A percentile compares a stretch with the other conserved stretches of the same genome.
Conservation (phyloP, 2,329 filamentous ascomycete genomes). For the Trichoderma guizhouense region DNA sequence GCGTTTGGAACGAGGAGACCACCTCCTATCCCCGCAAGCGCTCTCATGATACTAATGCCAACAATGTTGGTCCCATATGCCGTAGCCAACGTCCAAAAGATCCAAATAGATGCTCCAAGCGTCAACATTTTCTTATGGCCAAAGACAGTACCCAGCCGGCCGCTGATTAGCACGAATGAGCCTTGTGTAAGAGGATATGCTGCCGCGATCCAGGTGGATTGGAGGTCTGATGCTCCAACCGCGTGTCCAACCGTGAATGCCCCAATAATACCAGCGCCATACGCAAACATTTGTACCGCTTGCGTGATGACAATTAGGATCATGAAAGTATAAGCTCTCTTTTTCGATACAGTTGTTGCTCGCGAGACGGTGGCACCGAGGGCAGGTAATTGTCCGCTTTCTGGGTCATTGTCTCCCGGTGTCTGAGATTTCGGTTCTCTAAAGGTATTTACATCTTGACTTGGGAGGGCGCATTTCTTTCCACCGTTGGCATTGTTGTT, state of each 20-base stretch:
- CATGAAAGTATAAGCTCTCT: not conserved
- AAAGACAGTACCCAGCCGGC: not conserved
- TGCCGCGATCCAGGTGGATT: not conserved
- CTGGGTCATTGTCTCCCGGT: not conserved
- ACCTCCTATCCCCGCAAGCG: not conserved
- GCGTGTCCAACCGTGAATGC: not conserved
- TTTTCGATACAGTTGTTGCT: not conserved
- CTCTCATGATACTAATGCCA: not conserved
- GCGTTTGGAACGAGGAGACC: not conserved
- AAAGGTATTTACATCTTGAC: not conserved
- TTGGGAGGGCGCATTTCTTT: not conserved
- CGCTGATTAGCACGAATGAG: not conserved
- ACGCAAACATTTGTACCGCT: not conserved
- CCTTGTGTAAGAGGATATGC: not conserved
- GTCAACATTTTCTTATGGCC: not conserved
- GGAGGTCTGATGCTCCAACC: not conserved
- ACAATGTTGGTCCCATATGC: not conserved
- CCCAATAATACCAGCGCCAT: not conserved
- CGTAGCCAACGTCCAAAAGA: not conserved
- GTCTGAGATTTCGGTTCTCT: not conserved
- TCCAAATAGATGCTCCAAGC: not conserved
- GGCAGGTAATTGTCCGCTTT: not conserved
- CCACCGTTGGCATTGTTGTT: not conserved
- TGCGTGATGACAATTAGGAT: not conserved
- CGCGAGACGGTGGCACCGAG: not conserved